Percentiles rank a stretch among this genome's conserved stretches.
phyloP scores from a whole-genome alignment of 139 green algal species.

The Monoraphidium neglectum region DNA sequence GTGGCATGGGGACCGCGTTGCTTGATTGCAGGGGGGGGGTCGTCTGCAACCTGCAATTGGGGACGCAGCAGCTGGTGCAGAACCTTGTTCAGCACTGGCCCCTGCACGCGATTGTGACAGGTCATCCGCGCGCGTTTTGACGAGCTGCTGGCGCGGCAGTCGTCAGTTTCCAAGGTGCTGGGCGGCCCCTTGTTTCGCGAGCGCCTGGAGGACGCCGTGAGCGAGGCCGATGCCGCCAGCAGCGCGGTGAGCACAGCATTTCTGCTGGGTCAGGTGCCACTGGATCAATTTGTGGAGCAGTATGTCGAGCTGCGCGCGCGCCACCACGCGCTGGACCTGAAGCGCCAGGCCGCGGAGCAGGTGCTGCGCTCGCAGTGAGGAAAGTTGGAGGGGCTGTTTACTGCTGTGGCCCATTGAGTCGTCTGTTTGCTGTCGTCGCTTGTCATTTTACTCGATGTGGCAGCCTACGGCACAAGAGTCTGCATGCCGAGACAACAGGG shows the following conservation, averaged over 20 bases:
- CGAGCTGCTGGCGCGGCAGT: slow-evolving; percentile 48
- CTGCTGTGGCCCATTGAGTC: no score
- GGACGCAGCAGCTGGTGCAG: no score
- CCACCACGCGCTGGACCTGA: slow-evolving; percentile 60
- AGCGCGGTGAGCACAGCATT: slow-evolving; percentile 39
- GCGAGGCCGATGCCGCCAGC: slow-evolving; percentile 42
- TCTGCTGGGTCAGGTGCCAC: slow-evolving; percentile 8
- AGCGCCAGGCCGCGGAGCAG: slow-evolving; percentile 57
- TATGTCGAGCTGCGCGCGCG: slow-evolving; percentile 46
- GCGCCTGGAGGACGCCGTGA: slow-evolving; percentile 43
- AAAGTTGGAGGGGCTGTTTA: no score
- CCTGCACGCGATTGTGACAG: no score
- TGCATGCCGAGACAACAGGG: no score
- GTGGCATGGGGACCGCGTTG: no score
- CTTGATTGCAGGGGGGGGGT: no score
- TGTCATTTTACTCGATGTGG: no score
- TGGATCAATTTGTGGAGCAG: slow-evolving; percentile 63
- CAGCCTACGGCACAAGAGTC: no score
- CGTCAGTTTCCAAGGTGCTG: slow-evolving; percentile 34
- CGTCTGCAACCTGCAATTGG: no score
- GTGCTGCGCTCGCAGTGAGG: neutral
- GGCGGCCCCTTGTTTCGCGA: slow-evolving; percentile 25
- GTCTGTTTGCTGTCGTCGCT: no score
- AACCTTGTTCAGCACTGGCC: no score
- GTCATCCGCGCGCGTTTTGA: slow-evolving; percentile 46